phyloP scores from a whole-genome alignment of 805 yeast species.

The Nakazawaea ernobii region DNA sequence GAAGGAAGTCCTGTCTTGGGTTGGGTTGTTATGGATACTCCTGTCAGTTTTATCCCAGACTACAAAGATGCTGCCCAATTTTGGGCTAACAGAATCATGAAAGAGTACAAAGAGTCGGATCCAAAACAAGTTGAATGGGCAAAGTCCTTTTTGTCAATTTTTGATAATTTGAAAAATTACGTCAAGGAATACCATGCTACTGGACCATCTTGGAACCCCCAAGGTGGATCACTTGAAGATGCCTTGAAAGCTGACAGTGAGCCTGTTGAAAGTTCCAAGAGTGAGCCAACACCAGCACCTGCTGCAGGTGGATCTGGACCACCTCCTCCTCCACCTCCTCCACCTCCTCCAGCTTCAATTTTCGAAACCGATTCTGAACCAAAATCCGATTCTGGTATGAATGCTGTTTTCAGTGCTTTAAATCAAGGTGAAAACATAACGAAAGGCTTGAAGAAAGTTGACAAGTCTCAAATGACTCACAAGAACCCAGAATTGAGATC shows the following conservation, averaged over 20 bases:
- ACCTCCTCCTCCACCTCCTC: constrained; percentile 92
- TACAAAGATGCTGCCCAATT: constrained; percentile 89
- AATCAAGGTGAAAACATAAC: constrained; percentile 84
- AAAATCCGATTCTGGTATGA: constrained; percentile 46
- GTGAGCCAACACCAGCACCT: constrained; percentile 25
- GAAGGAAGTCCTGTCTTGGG: constrained; percentile 90
- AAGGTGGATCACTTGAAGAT: constrained; percentile 54
- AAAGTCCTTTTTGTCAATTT: constrained; percentile 50
- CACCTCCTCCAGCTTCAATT: constrained; percentile 75
- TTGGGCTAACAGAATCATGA: constrained; percentile 87
- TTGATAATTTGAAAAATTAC: constrained; percentile 66
- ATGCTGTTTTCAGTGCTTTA: constrained; percentile 88
- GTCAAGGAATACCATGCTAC: constrained; percentile 74
- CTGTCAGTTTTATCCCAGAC: constrained; percentile 71
- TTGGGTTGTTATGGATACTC: constrained; percentile 79
- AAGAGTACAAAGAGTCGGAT: constrained; percentile 65
- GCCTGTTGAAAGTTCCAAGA: constrained; percentile 18
- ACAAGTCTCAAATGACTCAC: constrained; percentile 89
- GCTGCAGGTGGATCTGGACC: constrained; percentile 30
- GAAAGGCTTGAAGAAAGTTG: constrained; percentile 83
- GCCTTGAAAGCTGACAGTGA: constrained; percentile 28
- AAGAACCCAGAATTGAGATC: constrained; percentile 80
- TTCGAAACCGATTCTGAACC: constrained; percentile 37
- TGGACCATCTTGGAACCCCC: constrained; percentile 76
- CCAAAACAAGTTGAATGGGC: constrained; percentile 82